phyloP scores from a whole-genome alignment of 2,329 filamentous ascomycete genomes.

The Microdochium paspali region DNA sequence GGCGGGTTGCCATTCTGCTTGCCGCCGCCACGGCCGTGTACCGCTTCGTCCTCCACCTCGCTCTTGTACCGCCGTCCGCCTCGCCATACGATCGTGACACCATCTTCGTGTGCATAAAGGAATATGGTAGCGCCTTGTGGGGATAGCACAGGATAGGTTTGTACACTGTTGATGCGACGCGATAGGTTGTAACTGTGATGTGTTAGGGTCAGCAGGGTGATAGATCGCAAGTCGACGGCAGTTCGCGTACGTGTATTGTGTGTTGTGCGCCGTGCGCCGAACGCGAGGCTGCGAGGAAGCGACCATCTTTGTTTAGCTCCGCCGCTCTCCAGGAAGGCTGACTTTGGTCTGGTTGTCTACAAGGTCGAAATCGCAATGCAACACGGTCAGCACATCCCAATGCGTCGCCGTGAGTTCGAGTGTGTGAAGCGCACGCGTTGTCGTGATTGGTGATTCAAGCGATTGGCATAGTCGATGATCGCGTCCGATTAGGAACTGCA shows the following conservation, averaged over 20 bases:
- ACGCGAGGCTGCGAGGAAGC: slow-evolving; percentile 18
- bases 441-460: too few relatives aligned
- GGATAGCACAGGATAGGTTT: slow-evolving; percentile 51
- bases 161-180: slow-evolving; percentile 48
- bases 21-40: slow-evolving; percentile 15
- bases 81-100: slow-evolving; percentile 52
- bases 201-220: neutral
- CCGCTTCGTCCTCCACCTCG: slow-evolving; percentile 12
- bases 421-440: too few relatives aligned
- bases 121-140: slow-evolving; percentile 55
- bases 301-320: slow-evolving; percentile 12
- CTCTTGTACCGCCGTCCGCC: slow-evolving; percentile 51
- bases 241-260: slow-evolving; percentile 22
- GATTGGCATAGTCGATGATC: too few relatives aligned
- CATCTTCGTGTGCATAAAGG: slow-evolving; percentile 55
- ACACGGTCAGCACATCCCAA: too few relatives aligned
- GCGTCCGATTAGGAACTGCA: too few relatives aligned
- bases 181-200: slow-evolving; percentile 45
- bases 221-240: neutral
- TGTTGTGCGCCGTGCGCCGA: slow-evolving; percentile 24
- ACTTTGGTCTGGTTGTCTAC: neutral
- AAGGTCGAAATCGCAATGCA: neutral
- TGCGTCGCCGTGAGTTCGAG: too few relatives aligned
- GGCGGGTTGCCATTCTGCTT: slow-evolving; percentile 40
- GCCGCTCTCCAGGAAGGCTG: neutral